A percentile compares a stretch with the other conserved stretches of the same genome.
Evolutionary conservation across 306 rosid genomes (phyloP).

Genomic region (Glycine soja): DNA sequence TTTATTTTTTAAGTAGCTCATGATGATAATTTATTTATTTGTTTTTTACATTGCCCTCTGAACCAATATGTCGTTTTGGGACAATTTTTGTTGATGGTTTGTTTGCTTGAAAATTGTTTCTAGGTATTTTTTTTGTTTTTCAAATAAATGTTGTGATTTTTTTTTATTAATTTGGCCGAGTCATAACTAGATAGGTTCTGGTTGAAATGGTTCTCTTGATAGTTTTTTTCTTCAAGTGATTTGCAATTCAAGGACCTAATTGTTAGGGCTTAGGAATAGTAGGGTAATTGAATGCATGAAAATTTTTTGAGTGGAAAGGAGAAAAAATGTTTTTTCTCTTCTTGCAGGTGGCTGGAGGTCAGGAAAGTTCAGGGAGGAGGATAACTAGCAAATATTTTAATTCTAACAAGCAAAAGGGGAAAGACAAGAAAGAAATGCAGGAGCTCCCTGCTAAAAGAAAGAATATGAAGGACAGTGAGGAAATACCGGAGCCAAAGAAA

Average conservation of each 20-base stretch:
- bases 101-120: neutral
- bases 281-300: constrained; percentile 20
- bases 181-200: constrained; percentile 9
- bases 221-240: neutral
- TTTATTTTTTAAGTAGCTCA: neutral
- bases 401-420: constrained; percentile 58
- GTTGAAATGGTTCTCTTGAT: constrained; percentile 21
- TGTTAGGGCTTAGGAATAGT: constrained; percentile 12
- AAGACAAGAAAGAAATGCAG: constrained; percentile 61
- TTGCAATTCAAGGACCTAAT: neutral
- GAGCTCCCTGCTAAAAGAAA: constrained; percentile 78
- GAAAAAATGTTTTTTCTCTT: constrained; percentile 17
- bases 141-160: neutral
- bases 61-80: neutral
- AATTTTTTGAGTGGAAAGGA: neutral
- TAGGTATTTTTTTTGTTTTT: neutral
- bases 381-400: constrained; percentile 81
- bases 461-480: constrained; percentile 56
- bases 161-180: constrained; percentile 7
- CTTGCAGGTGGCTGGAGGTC: constrained; percentile 60
- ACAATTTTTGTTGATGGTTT: neutral
- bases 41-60: neutral
- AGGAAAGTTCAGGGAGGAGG: constrained; percentile 73
- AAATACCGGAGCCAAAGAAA: constrained; percentile 55
- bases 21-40: neutral